phyloP scores from a whole-genome alignment of 2,329 filamentous ascomycete genomes.

The Colletotrichum sp. region DNA sequence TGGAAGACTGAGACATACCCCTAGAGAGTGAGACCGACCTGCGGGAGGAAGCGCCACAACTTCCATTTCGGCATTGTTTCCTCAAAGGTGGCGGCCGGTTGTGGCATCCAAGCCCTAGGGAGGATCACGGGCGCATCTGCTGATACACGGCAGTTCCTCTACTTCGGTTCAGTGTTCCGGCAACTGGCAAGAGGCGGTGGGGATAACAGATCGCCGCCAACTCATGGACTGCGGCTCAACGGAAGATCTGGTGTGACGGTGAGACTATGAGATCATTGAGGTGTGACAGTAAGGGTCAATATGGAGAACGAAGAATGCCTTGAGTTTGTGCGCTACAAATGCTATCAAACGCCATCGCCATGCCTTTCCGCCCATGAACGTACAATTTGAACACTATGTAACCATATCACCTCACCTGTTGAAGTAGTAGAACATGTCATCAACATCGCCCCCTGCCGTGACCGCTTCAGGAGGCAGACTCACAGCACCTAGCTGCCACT shows the following conservation, averaged over 20 bases:
- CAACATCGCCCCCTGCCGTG: conserved; percentile 22
- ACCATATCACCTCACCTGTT: not conserved
- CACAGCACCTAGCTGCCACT: conserved; percentile 22
- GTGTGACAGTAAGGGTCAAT: not conserved
- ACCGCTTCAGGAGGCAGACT: conserved; percentile 24
- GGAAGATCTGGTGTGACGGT: not conserved
- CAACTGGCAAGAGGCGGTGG: not conserved
- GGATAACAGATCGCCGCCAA: not conserved
- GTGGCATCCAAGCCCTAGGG: not conserved
- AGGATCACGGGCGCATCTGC: not conserved
- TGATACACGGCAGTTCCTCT: not conserved
- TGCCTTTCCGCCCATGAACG: not conserved
- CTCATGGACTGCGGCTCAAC: not conserved
- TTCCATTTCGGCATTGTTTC: not conserved
- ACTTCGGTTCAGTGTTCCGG: not conserved
- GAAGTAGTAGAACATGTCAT: conserved; percentile 22
- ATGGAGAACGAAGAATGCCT: not conserved
- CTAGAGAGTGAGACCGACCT: not conserved
- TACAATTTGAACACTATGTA: not conserved
- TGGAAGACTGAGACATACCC: not conserved
- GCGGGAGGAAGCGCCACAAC: not conserved
- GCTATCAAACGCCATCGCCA: not conserved
- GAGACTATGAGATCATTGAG: not conserved
- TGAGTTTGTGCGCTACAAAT: not conserved
- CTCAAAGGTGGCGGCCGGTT: not conserved